Base-by-base conservation (phyloP, 2,329 filamentous ascomycete genomes). In the Stemphylium beticola region DNA sequence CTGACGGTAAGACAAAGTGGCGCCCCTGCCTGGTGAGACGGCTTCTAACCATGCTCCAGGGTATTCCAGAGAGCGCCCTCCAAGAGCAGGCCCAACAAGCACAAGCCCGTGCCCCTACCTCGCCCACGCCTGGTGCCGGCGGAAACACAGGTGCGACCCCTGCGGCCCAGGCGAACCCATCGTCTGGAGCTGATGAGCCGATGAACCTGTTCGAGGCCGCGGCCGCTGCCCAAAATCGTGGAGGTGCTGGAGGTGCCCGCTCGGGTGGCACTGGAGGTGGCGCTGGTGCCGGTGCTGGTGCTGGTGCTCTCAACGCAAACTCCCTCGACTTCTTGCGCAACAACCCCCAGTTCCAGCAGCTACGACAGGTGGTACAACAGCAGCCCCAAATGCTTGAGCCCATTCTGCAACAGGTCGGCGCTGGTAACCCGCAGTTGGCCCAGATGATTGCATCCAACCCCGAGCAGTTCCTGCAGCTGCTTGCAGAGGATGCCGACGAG, bases 321-420 rank as follows among this genome's bases (percentile, higher is more conserved):
- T 96, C 93, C 71, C 85, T 99, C 54, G 93, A 98, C 62, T 98
- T 96, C 76, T 82, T 99, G 51, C 89, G 95, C 71, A 91, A 93
- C 77, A 98, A 98, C 76, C 89, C 93, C 20, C 93, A 98, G 77
- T 99, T 99, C 80, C 95, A 98, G 79, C 95, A 99, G 79, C 85
- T 99, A 56, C 90, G 95, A 60, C 93, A 97, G 78, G 89, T 99
- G 18, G 93, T 99, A 39, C 95, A 99, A 79, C 93, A 97, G 76
- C 91, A 98, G 75, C 95, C 95, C 15, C 90, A 95, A 75, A 99
- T 99, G 95, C 88, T 99, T 18, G 95, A 99, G 81, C 93, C 95
- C 6, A 98, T 99, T 65, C 82, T 99, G 52, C 93, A 98, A 78
- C 93, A 97, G 78, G 91, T 99, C 33, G 93, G 92, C 32, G 90